Percentiles rank a stretch among this genome's conserved stretches.
Conservation (phyloP, 1,284 basidiomycete species). For the Ustilago vetiveriae region DNA sequence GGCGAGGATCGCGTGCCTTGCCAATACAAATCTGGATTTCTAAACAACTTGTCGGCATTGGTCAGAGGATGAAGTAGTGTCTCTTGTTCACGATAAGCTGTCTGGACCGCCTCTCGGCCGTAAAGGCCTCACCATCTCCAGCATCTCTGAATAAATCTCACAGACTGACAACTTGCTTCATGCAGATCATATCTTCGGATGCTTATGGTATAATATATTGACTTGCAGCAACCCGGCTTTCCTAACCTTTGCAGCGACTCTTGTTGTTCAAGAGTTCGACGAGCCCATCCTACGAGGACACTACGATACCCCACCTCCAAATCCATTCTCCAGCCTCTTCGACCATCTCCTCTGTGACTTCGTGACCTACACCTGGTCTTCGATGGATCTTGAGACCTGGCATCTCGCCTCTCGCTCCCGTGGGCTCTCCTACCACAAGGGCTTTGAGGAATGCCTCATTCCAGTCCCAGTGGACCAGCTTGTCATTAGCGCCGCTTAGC, state of each 20-base stretch:
- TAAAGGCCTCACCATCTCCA: no score
- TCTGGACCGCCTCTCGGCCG: constrained; percentile 6
- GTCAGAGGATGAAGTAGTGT: constrained; percentile 2
- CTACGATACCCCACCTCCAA: constrained; percentile 47
- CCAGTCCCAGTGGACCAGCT: constrained; percentile 59
- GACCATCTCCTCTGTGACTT: constrained; percentile 59
- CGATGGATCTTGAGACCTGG: constrained; percentile 48
- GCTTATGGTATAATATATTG: no score
- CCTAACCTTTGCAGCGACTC: no score
- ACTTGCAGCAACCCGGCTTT: no score
- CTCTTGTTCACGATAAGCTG: no score
- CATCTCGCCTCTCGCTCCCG: constrained; percentile 31
- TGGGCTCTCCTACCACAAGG: constrained; percentile 52
- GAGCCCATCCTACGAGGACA: no score
- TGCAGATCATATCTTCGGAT: no score
- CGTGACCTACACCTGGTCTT: constrained; percentile 49
- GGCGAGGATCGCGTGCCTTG: constrained; percentile 6
- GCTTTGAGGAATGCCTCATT: constrained; percentile 56
- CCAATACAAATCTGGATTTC: constrained; percentile 35
- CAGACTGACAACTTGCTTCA: no score
- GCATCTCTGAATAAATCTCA: no score
- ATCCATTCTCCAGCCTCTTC: constrained; percentile 61
- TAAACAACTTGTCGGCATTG: constrained; percentile 29
- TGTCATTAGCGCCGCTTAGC: constrained; percentile 58
- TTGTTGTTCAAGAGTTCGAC: no score